Evolutionary conservation across 2,329 filamentous ascomycete species (phyloP).

Genomic region (Neonectria coccinea): DNA sequence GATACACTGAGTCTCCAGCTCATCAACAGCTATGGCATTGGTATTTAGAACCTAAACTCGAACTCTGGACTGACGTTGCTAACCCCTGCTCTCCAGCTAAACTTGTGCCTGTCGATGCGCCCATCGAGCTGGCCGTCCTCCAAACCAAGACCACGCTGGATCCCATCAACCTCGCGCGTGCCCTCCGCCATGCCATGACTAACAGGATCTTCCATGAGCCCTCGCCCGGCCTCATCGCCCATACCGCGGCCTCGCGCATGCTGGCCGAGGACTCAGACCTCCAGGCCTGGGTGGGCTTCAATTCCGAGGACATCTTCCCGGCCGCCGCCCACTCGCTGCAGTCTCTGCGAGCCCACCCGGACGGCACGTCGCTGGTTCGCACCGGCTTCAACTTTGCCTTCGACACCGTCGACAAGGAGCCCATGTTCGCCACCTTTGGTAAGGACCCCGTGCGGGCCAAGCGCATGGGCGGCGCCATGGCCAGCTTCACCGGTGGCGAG

Average conservation of each 20-base stretch:
- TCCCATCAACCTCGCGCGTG: slow-evolving; percentile 62
- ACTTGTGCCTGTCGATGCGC: slow-evolving; percentile 60
- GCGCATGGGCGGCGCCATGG: slow-evolving; percentile 67
- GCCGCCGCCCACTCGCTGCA: slow-evolving; percentile 59
- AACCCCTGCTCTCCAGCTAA: slow-evolving; percentile 52
- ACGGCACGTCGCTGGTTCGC: slow-evolving; percentile 60
- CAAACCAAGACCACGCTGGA: slow-evolving; percentile 59
- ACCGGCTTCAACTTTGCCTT: slow-evolving; percentile 66
- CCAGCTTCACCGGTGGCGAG: slow-evolving; percentile 64
- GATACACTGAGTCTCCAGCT: slow-evolving; percentile 63
- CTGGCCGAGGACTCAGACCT: slow-evolving; percentile 62
- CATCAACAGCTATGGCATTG: slow-evolving; percentile 63
- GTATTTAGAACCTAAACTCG: slow-evolving; percentile 46
- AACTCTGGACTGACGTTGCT: slow-evolving; percentile 17
- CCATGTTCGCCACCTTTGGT: slow-evolving; percentile 66
- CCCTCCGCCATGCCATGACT: slow-evolving; percentile 69
- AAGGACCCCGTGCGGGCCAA: slow-evolving; percentile 60
- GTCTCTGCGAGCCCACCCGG: slow-evolving; percentile 58
- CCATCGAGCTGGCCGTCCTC: slow-evolving; percentile 60
- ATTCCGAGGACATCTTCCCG: slow-evolving; percentile 65
- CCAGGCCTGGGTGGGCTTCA: slow-evolving; percentile 67
- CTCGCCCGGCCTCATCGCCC: slow-evolving; percentile 61
- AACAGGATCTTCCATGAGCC: slow-evolving; percentile 67
- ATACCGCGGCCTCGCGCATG: slow-evolving; percentile 65
- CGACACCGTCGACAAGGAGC: slow-evolving; percentile 61